phyloP scores from a whole-genome alignment of 2,329 filamentous ascomycete species.

The Colletotrichum sp. region DNA sequence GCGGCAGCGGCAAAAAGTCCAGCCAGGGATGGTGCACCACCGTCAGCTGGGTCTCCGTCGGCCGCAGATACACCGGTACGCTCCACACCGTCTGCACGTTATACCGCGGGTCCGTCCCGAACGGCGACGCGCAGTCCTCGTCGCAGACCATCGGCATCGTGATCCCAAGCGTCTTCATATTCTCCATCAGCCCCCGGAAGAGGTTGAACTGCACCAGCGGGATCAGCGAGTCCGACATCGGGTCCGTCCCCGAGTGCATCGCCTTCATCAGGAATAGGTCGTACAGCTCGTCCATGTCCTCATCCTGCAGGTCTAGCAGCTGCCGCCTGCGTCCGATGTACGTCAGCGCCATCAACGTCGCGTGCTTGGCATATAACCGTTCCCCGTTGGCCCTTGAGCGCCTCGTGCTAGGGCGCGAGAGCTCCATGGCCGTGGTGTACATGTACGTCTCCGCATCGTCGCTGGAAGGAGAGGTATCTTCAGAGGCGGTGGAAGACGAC shows the following conservation, averaged over 20 bases:
- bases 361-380: background rate
- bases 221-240: background rate
- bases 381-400: background rate
- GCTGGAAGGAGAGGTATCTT: background rate
- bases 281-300: constrained; percentile 9
- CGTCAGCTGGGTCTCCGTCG: constrained; percentile 33
- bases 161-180: constrained; percentile 28
- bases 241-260: background rate
- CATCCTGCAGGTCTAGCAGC: background rate
- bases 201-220: constrained; percentile 43
- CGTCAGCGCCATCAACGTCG: background rate
- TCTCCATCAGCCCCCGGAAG: constrained; percentile 60
- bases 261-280: constrained; percentile 2
- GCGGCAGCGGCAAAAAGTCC: constrained; percentile 38
- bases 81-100: background rate
- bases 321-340: background rate
- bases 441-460: background rate
- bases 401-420: background rate
- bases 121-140: constrained; percentile 21
- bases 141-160: constrained; percentile 18
- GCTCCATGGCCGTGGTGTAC: background rate
- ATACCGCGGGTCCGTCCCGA: background rate
- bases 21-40: constrained; percentile 39
- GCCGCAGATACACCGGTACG: constrained; percentile 11
- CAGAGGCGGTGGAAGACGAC: background rate